These are phyloP conservation scores for Candida khao-thaluensis DNA, from an alignment of 805 yeast genomes.

Conservation along the genomic window DNA sequence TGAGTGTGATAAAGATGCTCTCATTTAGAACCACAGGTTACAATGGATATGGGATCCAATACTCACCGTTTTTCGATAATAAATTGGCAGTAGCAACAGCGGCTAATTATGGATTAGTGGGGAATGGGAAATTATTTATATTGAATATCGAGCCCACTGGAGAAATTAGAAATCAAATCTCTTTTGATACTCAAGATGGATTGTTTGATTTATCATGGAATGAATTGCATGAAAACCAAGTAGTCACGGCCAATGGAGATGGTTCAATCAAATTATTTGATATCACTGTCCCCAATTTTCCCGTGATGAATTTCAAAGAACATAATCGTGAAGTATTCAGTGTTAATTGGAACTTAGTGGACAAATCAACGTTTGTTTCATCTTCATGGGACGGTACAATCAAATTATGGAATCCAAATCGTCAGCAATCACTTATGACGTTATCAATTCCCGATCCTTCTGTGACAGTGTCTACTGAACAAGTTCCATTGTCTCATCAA, in stretches of 20 bases:
- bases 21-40: slow-evolving; percentile 73
- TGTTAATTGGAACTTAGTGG: slow-evolving; percentile 70
- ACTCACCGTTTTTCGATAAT: slow-evolving; percentile 90
- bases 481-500: slow-evolving; percentile 32
- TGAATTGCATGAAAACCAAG: slow-evolving; percentile 85
- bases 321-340: slow-evolving; percentile 76
- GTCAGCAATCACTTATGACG: slow-evolving; percentile 57
- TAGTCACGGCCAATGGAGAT: slow-evolving; percentile 83
- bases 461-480: slow-evolving; percentile 26
- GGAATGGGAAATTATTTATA: slow-evolving; percentile 81
- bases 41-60: slow-evolving; percentile 83
- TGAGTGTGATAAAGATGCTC: too few species aligned
- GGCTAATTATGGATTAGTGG: slow-evolving; percentile 91
- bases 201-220: slow-evolving; percentile 88
- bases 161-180: slow-evolving; percentile 46
- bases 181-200: slow-evolving; percentile 92
- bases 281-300: slow-evolving; percentile 60
- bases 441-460: slow-evolving; percentile 24
- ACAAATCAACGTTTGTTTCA: slow-evolving; percentile 66
- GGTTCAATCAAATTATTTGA: slow-evolving; percentile 86
- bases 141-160: slow-evolving; percentile 71
- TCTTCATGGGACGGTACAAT: slow-evolving; percentile 93
- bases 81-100: slow-evolving; percentile 87
- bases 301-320: slow-evolving; percentile 72
- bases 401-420: slow-evolving; percentile 71